phyloP scores from a whole-genome alignment of 2,329 filamentous ascomycete genomes.

The Whalleya microplaca region DNA sequence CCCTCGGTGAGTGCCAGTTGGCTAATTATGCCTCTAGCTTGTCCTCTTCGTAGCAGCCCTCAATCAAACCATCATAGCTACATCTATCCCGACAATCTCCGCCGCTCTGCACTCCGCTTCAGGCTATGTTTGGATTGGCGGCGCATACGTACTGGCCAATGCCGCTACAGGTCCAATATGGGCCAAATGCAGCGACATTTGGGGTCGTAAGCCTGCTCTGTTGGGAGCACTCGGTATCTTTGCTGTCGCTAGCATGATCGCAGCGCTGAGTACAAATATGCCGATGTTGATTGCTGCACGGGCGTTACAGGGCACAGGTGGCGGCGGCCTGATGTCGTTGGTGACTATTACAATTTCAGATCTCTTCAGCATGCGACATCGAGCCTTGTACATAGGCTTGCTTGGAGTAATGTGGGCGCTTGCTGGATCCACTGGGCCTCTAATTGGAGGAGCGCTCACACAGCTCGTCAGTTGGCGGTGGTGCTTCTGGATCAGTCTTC shows the following conservation, averaged over 20 bases:
- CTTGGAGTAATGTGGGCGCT: slow-evolving; percentile 56
- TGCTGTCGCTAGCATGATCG: slow-evolving; percentile 42
- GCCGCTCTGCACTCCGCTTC: slow-evolving; percentile 52
- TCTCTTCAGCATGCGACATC: slow-evolving; percentile 40
- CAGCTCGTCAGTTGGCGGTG: slow-evolving; percentile 28
- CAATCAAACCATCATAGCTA: slow-evolving; percentile 50
- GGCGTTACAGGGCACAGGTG: slow-evolving; percentile 40
- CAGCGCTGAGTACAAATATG: slow-evolving; percentile 40
- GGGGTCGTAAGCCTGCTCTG: slow-evolving; percentile 46
- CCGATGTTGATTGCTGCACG: slow-evolving; percentile 42
- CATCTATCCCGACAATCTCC: slow-evolving; percentile 53
- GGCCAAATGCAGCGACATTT: slow-evolving; percentile 52
- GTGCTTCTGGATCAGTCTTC: slow-evolving; percentile 34
- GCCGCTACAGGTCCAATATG: slow-evolving; percentile 62
- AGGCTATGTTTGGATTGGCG: slow-evolving; percentile 69
- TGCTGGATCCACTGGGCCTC: slow-evolving; percentile 25
- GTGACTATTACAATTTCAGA: slow-evolving; percentile 43
- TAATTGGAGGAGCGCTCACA: slow-evolving; percentile 31
- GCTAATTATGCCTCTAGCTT: slow-evolving; percentile 12
- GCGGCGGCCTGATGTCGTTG: slow-evolving; percentile 41
- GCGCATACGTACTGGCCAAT: slow-evolving; percentile 64
- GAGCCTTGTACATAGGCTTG: slow-evolving; percentile 26
- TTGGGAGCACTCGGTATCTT: slow-evolving; percentile 40
- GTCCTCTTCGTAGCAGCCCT: slow-evolving; percentile 29
- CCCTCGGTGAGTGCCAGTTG: background rate